Base-by-base conservation (phyloP, 441 rosid species). In the Pelargonium australe region DNA sequence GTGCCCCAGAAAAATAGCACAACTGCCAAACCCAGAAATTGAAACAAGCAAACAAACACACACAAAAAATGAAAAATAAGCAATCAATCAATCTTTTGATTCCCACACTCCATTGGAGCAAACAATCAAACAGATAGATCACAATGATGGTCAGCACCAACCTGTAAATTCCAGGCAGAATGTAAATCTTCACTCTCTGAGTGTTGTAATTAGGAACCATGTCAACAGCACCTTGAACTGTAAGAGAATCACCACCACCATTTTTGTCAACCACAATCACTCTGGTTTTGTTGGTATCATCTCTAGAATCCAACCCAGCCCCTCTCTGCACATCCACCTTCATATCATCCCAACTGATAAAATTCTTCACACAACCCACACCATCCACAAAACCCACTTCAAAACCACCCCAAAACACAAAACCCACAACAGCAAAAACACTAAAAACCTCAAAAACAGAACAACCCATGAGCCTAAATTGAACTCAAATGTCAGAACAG, bases 161-260 rank as follows among this genome's bases (percentile, higher is more conserved):
- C 97, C 96, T 95, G 94, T 91, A 95, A 78, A 84, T 81, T 37
- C 97, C 96, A 11, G 96, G 94, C 68, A 78, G 89, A 73, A 94
- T 78, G 79, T 73, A 80, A 70, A 94, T 88, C 80, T 94, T 91
- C 40, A 89, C 84, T 80, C 99, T 87, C 5, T 79, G 73, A 1
- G 82, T 75, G 78, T 94, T 94, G 68, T 74, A 65, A 43, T 80
- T 70, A 0, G 92, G 90, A 17, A 91, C 92, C 89, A 91, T 70
- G 75, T 94, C 84, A 19, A 94, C 73, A 4, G 96, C 99, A 41
- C 92, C 96, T 81, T 94, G 99, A 78, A 94, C 90, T 0, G 96
- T 87, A 64, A 78, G 69, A 47, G 96, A 87, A 79, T 91, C 91
- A 47, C 91, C 94, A 11, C 73, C 67, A 16, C 96, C 93, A 63